These are phyloP conservation scores for Cercospora citrullina DNA, from an alignment of 2,329 filamentous ascomycete genomes.

Conservation along the genomic window DNA sequence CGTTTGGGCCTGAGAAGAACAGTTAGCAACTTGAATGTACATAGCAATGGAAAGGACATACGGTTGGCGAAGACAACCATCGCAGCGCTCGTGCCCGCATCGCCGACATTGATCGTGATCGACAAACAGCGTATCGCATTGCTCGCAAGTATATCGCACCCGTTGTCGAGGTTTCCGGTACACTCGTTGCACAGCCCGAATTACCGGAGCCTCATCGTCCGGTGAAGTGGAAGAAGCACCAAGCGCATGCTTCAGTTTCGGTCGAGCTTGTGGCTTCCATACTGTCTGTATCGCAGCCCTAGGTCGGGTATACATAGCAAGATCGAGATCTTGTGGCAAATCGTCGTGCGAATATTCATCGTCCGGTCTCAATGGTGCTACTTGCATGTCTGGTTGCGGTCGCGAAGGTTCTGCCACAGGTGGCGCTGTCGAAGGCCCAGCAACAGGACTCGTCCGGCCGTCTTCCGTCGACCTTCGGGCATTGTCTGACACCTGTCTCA, in stretches of 20 bases:
- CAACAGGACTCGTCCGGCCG: conserved; percentile 21
- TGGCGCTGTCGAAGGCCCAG: neutral
- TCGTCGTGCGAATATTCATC: conserved; percentile 19
- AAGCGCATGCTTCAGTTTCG: neutral
- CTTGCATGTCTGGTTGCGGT: neutral
- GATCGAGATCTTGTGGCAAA: conserved; percentile 15
- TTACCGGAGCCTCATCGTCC: conserved; percentile 35
- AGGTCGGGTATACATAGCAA: conserved; percentile 29
- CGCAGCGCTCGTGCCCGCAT: conserved; percentile 20
- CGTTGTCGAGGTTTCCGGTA: conserved; percentile 49
- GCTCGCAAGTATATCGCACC: conserved; percentile 57
- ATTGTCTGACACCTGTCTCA: conserved; percentile 53
- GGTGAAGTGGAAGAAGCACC: neutral
- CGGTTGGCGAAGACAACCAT: conserved; percentile 57
- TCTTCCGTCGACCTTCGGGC: conserved; percentile 49
- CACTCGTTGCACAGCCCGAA: conserved; percentile 38
- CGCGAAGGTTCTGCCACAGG: conserved; percentile 15
- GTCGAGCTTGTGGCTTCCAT: conserved; percentile 63
- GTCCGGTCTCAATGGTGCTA: conserved; percentile 12
- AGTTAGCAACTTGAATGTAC: conserved; percentile 5
- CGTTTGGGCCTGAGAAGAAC: conserved; percentile 22
- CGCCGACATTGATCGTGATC: conserved; percentile 59
- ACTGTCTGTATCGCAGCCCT: conserved; percentile 45
- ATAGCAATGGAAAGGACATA: conserved; percentile 35
- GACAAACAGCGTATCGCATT: conserved; percentile 61